Conservation (phyloP, 495 filamentous ascomycete species). For the Amniculicola lignicola region DNA sequence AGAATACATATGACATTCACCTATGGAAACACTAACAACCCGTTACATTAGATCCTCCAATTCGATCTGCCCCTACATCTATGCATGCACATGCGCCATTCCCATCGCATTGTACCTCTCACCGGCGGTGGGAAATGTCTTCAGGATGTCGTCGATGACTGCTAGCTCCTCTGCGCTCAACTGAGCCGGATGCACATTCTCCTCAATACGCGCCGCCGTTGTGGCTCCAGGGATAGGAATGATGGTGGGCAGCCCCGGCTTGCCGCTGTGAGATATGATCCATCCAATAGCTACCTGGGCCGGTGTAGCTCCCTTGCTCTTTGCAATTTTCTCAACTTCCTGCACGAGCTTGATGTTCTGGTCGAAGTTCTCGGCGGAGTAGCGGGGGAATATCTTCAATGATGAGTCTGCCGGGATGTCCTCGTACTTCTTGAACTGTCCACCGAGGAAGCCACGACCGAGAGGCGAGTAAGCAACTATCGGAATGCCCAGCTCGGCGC, state of each 20-base stretch:
- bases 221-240: constrained; percentile 81
- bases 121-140: constrained; percentile 34
- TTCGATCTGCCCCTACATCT: no score
- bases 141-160: constrained; percentile 42
- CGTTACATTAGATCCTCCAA: no score
- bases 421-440: constrained; percentile 55
- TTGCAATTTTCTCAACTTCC: constrained; percentile 63
- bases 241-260: constrained; percentile 63
- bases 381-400: constrained; percentile 57
- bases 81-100: no score
- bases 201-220: constrained; percentile 39
- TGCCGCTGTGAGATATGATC: constrained; percentile 54
- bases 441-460: constrained; percentile 47
- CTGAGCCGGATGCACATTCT: constrained; percentile 41
- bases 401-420: constrained; percentile 63
- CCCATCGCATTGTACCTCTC: no score
- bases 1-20: no score
- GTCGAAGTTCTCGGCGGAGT: constrained; percentile 65
- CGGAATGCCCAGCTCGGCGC: constrained; percentile 68
- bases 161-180: constrained; percentile 41
- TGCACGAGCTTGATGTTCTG: constrained; percentile 69
- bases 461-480: constrained; percentile 67
- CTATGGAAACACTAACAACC: no score
- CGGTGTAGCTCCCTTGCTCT: constrained; percentile 65
- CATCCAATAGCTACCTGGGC: constrained; percentile 78